These are phyloP conservation scores for Roridomyces roridus DNA, from an alignment of 768 basidiomycete genomes.

Conservation along the genomic window DNA sequence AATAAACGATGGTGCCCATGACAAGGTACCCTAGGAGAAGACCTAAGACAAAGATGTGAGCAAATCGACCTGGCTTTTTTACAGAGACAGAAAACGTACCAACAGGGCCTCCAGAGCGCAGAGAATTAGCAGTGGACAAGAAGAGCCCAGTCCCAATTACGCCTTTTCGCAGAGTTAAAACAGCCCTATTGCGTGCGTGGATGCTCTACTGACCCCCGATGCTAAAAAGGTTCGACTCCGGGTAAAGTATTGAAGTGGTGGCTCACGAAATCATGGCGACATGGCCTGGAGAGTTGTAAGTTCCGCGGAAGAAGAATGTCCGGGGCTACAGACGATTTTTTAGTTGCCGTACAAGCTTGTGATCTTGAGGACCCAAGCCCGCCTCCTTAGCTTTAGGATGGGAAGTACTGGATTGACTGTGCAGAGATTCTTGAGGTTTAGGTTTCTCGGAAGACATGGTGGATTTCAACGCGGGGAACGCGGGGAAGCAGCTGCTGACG, in stretches of 20 bases:
- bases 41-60: conserved; percentile 31
- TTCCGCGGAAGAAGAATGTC: neutral
- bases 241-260: neutral
- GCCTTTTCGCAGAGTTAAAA: too few relatives aligned
- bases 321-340: conserved; percentile 19
- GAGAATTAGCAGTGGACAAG: conserved; percentile 60
- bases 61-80: neutral
- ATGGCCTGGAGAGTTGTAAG: conserved; percentile 4
- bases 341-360: conserved; percentile 18
- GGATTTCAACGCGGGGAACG: neutral
- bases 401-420: conserved; percentile 6
- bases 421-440: neutral
- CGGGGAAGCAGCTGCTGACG: neutral
- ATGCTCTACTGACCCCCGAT: conserved; percentile 51
- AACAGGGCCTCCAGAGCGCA: conserved; percentile 68
- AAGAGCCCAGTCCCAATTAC: conserved; percentile 65
- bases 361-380: neutral
- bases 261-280: conserved; percentile 17
- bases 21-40: conserved; percentile 71
- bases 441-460: conserved; percentile 14
- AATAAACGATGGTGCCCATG: conserved; percentile 72
- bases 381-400: neutral
- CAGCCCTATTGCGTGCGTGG: too few relatives aligned
- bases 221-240: conserved; percentile 38
- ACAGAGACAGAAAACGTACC: conserved; percentile 40